Evolutionary conservation across 768 basidiomycete species (phyloP), one percentile per base, ranked within the genome.

Genomic region (Flagelloscypha sp.): DNA sequence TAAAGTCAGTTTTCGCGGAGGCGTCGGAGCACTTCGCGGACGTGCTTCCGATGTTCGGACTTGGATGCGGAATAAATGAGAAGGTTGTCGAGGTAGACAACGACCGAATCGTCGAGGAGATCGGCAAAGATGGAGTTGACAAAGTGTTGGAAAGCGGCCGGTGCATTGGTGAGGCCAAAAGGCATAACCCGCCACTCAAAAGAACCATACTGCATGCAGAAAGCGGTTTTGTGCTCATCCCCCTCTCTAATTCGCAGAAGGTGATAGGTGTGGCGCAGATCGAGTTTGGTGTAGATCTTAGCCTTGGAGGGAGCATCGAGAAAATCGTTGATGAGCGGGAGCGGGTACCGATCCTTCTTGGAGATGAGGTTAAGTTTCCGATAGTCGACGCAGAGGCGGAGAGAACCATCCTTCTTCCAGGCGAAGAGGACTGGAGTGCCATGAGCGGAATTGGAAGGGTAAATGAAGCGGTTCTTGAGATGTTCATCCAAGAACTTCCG

Each of bases 161-260:
- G 45, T 12, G 48, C 42, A 28, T 55, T 49, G 16, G 42, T 41
- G 9, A 50, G 42, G n/a, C 48, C 54, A 17, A 55, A 49, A 1
- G 55, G 55, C 55, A 61, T 59, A 18, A 61, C 52, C 2, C 43
- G 31, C n/a, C n/a, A 56, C 33, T 56, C 51, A 41, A 48, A 64
- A 8, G 44, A 48, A 11, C 63, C 57, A 33, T 54, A 56, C 17
- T 48, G 49, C 1, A 51, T 57, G 4, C 44, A 32, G 49, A 68
- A 66, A 0, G 59, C 58, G 1, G 58, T 62, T 35, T 64, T 63
- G 52, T 54, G 56, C 36, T 60, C 55, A 37, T 61, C 48, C 1
- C 58, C 56, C 7, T 49, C 41, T 12, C 39, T 40, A 15, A 67
- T 53, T 6, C 58, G 44, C 16, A 65, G 37, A 1, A 54, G 49